These are phyloP conservation scores for Dipodascus albidus DNA, from an alignment of 805 yeast genomes.

Conservation along the genomic window DNA sequence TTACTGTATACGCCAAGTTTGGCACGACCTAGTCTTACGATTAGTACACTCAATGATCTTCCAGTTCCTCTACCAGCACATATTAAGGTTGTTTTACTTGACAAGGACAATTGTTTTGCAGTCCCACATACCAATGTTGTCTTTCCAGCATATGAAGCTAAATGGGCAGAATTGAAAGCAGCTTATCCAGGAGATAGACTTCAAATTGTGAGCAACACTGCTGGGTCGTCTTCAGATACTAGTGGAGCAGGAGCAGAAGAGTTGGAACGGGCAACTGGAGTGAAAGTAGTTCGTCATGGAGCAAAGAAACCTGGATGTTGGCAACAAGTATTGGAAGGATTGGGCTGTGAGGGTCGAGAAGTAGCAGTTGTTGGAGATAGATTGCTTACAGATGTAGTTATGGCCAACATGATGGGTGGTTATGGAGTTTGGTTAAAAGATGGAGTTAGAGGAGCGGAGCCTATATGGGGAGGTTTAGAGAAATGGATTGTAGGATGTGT, in stretches of 20 bases:
- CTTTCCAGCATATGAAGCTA: conserved; percentile 55
- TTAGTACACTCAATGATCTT: conserved; percentile 47
- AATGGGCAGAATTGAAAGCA: conserved; percentile 45
- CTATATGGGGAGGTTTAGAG: conserved; percentile 10
- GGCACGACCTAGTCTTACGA: conserved; percentile 51
- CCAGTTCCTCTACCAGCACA: conserved; percentile 38
- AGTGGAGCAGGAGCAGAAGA: conserved; percentile 45
- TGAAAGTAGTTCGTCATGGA: conserved; percentile 24
- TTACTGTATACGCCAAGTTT: conserved; percentile 53
- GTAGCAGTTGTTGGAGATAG: conserved; percentile 88
- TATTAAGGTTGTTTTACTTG: conserved; percentile 73
- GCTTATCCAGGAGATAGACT: conserved; percentile 52
- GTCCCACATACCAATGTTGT: conserved; percentile 67
- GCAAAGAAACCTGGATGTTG: conserved; percentile 31
- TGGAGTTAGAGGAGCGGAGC: conserved; percentile 43
- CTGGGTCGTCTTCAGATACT: conserved; percentile 75
- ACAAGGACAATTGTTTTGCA: conserved; percentile 94
- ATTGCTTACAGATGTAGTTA: conserved; percentile 77
- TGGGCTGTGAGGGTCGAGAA: conserved; percentile 45
- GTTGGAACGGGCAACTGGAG: conserved; percentile 44
- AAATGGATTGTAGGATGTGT: conserved; percentile 2
- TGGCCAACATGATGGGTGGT: conserved; percentile 92
- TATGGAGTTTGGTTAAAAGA: conserved; percentile 72
- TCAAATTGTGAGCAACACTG: conserved; percentile 81
- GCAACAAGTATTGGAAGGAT: conserved; percentile 52